Evolutionary conservation across 805 yeast genomes (phyloP).

Genomic region (Scheffersomyces lignosus): DNA sequence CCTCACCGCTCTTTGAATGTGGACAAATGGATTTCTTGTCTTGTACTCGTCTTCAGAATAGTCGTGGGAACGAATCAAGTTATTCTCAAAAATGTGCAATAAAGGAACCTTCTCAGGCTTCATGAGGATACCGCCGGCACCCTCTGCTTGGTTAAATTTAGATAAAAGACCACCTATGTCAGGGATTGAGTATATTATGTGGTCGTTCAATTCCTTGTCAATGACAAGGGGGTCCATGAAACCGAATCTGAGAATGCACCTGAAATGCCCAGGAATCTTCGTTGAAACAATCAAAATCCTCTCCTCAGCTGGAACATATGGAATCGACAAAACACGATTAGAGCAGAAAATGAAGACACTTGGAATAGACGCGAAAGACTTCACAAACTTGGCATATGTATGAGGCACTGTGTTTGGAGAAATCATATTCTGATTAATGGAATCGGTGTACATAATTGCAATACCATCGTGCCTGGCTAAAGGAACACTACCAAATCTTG

Average conservation of each 20-base stretch:
- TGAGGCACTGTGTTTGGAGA: conserved; percentile 49
- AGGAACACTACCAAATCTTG: conserved; percentile 19
- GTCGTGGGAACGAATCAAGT: conserved; percentile 24
- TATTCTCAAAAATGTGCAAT: conserved; percentile 30
- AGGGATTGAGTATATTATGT: conserved; percentile 21
- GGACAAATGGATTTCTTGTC: conserved; percentile 16
- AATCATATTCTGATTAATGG: conserved; percentile 28
- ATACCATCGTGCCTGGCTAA: conserved; percentile 33
- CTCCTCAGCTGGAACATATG: conserved; percentile 40
- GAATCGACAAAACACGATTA: conserved; percentile 41
- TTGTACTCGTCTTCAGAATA: conserved; percentile 12
- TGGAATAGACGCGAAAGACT: conserved; percentile 46
- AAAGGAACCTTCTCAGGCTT: conserved; percentile 16
- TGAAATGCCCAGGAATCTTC: conserved; percentile 46
- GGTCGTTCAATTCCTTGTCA: conserved; percentile 16
- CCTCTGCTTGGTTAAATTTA: conserved; percentile 4
- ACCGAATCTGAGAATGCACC: conserved; percentile 51
- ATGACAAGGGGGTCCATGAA: conserved; percentile 43
- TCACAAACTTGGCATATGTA: conserved; percentile 35
- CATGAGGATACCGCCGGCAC: neutral
- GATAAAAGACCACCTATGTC: conserved; percentile 11
- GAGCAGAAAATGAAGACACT: conserved; percentile 45
- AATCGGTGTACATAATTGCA: conserved; percentile 43
- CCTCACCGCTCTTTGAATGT: conserved; percentile 13
- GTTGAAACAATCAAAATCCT: conserved; percentile 40